Evolutionary conservation across 345 rosid genomes (phyloP).

Genomic region (Barbarea vulgaris): DNA sequence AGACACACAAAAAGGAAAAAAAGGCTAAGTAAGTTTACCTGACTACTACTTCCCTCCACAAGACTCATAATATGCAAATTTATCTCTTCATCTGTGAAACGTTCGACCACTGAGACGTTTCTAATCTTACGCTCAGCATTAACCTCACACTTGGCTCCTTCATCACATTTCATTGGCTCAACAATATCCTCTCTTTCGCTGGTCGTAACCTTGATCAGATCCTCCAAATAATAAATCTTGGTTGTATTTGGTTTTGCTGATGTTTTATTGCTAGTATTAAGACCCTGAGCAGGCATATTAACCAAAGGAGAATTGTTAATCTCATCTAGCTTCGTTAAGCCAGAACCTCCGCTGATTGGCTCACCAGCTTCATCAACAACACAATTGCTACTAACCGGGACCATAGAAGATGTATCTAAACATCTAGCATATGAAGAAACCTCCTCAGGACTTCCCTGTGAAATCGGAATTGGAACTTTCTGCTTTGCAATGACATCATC

Average conservation of each 20-base stretch:
- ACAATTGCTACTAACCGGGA: background rate
- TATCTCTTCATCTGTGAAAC: constrained; percentile 51
- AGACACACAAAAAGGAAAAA: background rate
- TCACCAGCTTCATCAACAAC: background rate
- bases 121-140: constrained; percentile 25
- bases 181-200: background rate
- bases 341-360: background rate
- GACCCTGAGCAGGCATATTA: background rate
- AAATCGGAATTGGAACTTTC: background rate
- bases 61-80: constrained; percentile 53
- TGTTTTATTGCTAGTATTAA: background rate
- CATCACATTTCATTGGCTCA: constrained; percentile 19
- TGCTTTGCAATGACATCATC: background rate
- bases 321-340: background rate
- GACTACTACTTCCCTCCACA: constrained; percentile 29
- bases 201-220: background rate
- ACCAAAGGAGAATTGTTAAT: constrained; percentile 1
- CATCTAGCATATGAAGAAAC: background rate
- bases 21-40: constrained; percentile 35
- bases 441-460: background rate
- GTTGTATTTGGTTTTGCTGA: background rate
- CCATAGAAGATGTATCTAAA: background rate
- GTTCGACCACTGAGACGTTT: constrained; percentile 50
- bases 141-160: constrained; percentile 11
- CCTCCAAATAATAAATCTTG: background rate